Percentiles rank a stretch among this genome's conserved stretches.
Conservation (phyloP, 371 early-diverging fungal genomes). For the Fennellomyces sp. region DNA sequence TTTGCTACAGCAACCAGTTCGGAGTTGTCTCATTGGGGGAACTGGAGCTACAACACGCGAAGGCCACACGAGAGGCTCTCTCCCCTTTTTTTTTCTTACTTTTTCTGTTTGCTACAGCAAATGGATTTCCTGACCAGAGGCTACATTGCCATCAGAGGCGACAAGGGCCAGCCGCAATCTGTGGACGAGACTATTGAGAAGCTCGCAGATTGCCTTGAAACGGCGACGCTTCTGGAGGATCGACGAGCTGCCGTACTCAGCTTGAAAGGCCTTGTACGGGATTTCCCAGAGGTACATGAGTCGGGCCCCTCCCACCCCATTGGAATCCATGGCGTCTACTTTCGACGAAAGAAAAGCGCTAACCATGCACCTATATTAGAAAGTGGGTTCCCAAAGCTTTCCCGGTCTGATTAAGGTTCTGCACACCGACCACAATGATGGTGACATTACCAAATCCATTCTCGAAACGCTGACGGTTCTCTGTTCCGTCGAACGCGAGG, state of each 20-base stretch:
- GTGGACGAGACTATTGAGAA: conserved; percentile 86
- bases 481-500: conserved; percentile 60
- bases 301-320: too few species aligned
- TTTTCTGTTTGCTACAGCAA: neutral
- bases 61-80: too few species aligned
- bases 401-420: conserved; percentile 74
- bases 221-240: conserved; percentile 88
- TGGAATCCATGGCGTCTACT: too few species aligned
- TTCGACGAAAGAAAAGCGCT: neutral
- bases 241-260: conserved; percentile 85
- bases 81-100: neutral
- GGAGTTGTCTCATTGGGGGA: too few species aligned
- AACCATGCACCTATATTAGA: too few species aligned
- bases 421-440: conserved; percentile 79
- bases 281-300: conserved; percentile 55
- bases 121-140: conserved; percentile 85
- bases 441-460: conserved; percentile 80
- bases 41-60: too few species aligned
- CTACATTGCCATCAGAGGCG: conserved; percentile 80
- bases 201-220: conserved; percentile 83
- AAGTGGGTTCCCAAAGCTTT: conserved; percentile 84
- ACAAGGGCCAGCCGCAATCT: conserved; percentile 78
- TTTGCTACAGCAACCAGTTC: too few species aligned
- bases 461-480: conserved; percentile 84
- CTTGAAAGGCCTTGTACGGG: conserved; percentile 84